phyloP scores from a whole-genome alignment of 768 basidiomycete species.

The Calocera cornea region DNA sequence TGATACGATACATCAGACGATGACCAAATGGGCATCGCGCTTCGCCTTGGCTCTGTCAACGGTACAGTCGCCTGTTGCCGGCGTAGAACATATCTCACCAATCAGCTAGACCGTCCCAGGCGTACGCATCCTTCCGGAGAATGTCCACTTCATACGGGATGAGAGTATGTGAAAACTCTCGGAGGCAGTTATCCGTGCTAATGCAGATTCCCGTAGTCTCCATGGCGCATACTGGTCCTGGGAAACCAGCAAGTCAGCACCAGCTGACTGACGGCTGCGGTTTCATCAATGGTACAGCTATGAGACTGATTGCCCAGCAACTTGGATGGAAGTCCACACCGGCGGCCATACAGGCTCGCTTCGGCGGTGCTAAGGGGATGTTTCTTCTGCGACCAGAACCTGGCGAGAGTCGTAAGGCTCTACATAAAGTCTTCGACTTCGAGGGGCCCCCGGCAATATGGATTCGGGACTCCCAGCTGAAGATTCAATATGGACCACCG shows the following conservation, averaged over 20 bases:
- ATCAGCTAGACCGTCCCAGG: constrained; percentile 39
- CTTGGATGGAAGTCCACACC: constrained; percentile 30
- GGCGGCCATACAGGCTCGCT: constrained; percentile 39
- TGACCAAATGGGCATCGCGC: constrained; percentile 53
- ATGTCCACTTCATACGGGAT: constrained; percentile 34
- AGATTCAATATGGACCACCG: constrained; percentile 6
- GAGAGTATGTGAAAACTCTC: constrained; percentile 29
- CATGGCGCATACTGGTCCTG: constrained; percentile 13
- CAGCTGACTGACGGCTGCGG: constrained; percentile 47
- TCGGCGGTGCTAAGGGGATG: constrained; percentile 32
- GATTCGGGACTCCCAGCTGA: constrained; percentile 12
- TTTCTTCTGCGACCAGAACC: constrained; percentile 10
- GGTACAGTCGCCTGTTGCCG: background rate
- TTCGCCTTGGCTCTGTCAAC: constrained; percentile 48
- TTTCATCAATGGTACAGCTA: constrained; percentile 30
- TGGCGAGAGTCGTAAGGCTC: too few species aligned
- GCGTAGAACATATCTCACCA: background rate
- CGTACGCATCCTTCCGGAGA: constrained; percentile 25
- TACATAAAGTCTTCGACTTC: background rate
- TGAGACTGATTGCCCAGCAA: constrained; percentile 25
- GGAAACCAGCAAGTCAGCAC: constrained; percentile 13
- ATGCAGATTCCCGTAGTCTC: constrained; percentile 18
- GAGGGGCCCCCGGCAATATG: constrained; percentile 8
- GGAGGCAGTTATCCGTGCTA: background rate
- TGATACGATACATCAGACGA: constrained; percentile 29